Conservation (phyloP, 495 filamentous ascomycete genomes). For the Pyronema omphalodes region DNA sequence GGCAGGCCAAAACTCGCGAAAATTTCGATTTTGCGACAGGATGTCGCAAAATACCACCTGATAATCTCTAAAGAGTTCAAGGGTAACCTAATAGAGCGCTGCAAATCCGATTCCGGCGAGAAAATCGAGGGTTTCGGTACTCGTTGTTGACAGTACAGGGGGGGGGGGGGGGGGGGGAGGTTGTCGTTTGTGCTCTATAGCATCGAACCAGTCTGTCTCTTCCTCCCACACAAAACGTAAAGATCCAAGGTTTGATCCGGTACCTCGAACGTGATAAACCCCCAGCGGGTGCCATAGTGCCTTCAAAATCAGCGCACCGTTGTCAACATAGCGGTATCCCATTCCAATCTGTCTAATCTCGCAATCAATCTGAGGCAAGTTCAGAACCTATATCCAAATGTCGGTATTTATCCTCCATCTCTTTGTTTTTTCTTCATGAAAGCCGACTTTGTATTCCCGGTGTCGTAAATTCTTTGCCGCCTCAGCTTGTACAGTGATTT, state of each 20-base stretch:
- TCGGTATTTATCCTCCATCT: neutral
- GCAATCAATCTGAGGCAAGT: constrained; percentile 20
- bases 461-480: constrained; percentile 13
- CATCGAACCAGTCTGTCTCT: constrained; percentile 9
- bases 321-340: constrained; percentile 8
- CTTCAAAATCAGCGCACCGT: constrained; percentile 11
- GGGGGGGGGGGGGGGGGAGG: too few species aligned
- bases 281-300: constrained; percentile 23
- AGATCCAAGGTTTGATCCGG: constrained; percentile 20
- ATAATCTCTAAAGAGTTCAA: neutral
- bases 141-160: too few species aligned
- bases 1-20: too few species aligned
- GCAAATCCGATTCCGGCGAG: too few species aligned
- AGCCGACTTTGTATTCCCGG: constrained; percentile 15
- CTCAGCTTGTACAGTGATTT: constrained; percentile 6
- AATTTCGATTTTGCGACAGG: too few species aligned
- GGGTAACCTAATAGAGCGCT: too few species aligned
- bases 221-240: constrained; percentile 10
- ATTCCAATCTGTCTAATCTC: constrained; percentile 20
- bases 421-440: neutral
- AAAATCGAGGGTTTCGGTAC: too few species aligned
- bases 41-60: too few species aligned
- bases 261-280: constrained; percentile 14
- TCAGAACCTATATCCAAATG: constrained; percentile 6
- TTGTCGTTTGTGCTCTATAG: too few species aligned